Evolutionary conservation across 257 asterid species (phyloP).

Genomic region (Rauvolfia tetraphylla): DNA sequence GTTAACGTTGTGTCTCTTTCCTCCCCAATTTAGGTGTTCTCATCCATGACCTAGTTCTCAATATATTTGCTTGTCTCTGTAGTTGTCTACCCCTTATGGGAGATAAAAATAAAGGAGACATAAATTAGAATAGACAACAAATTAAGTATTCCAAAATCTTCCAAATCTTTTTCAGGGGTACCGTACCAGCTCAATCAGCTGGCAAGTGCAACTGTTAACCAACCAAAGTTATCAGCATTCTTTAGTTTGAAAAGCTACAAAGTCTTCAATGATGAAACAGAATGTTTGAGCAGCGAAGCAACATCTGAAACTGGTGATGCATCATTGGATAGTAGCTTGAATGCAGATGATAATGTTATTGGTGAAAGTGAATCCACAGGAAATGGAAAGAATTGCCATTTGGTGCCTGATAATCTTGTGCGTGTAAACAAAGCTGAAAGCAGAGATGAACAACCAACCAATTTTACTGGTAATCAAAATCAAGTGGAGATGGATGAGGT

Average conservation of each 20-base stretch:
- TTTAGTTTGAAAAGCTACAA: conserved; percentile 43
- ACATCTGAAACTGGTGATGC: conserved; percentile 31
- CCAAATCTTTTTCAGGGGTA: conserved; percentile 51
- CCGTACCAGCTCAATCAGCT: conserved; percentile 92
- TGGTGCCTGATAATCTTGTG: conserved; percentile 30
- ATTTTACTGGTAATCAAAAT: conserved; percentile 40
- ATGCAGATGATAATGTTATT: conserved; percentile 28
- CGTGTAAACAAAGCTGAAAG: conserved; percentile 25
- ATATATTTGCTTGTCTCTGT: neutral
- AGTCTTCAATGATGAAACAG: conserved; percentile 33
- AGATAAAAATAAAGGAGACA: neutral
- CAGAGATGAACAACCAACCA: conserved; percentile 39
- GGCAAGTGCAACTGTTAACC: conserved; percentile 54
- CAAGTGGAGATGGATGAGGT: conserved; percentile 41
- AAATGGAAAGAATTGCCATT: conserved; percentile 23
- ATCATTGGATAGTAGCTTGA: conserved; percentile 17
- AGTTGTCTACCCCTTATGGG: neutral
- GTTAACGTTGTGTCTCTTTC: neutral
- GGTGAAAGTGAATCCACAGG: conserved; percentile 37
- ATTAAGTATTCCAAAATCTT: neutral
- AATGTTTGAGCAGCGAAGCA: conserved; percentile 26
- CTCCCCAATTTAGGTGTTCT: neutral
- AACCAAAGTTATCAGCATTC: conserved; percentile 74
- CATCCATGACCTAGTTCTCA: neutral
- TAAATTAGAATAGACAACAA: neutral